Evolutionary conservation across 2,329 filamentous ascomycete genomes (phyloP).

Genomic region (Fusarium citri): DNA sequence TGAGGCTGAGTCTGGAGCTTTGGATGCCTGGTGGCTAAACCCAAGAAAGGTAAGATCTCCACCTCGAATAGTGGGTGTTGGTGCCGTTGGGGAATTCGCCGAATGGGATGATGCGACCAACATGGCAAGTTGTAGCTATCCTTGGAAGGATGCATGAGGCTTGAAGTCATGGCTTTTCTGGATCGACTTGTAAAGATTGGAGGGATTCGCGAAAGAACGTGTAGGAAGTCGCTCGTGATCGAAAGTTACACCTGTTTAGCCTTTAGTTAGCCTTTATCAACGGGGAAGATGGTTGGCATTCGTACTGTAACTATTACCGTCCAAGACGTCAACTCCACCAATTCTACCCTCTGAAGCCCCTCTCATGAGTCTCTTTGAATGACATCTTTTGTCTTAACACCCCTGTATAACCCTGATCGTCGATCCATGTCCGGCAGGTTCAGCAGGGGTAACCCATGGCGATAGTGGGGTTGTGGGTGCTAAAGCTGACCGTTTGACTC

Average conservation of each 20-base stretch:
- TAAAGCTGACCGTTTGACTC: constrained; percentile 39
- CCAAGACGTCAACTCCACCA: too few relatives aligned
- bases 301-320: background rate
- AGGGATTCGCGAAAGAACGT: background rate
- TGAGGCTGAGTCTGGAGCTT: constrained; percentile 31
- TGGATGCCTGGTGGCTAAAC: constrained; percentile 34
- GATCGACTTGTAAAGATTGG: background rate
- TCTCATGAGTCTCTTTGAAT: background rate
- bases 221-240: background rate
- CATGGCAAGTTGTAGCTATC: background rate
- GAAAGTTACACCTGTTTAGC: background rate
- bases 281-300: too few relatives aligned
- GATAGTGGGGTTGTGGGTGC: background rate
- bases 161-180: background rate
- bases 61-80: constrained; percentile 1
- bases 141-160: background rate
- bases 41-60: constrained; percentile 8
- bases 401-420: constrained; percentile 9
- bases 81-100: constrained; percentile 1
- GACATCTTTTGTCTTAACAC: background rate
- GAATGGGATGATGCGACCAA: background rate
- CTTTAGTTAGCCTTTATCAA: background rate
- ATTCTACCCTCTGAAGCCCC: background rate
- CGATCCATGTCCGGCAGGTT: background rate
- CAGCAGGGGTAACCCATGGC: background rate